Evolutionary conservation across 2,329 filamentous ascomycete genomes (phyloP), one percentile per base, ranked within the genome.

Genomic region (Pleurostoma richardsiae): DNA sequence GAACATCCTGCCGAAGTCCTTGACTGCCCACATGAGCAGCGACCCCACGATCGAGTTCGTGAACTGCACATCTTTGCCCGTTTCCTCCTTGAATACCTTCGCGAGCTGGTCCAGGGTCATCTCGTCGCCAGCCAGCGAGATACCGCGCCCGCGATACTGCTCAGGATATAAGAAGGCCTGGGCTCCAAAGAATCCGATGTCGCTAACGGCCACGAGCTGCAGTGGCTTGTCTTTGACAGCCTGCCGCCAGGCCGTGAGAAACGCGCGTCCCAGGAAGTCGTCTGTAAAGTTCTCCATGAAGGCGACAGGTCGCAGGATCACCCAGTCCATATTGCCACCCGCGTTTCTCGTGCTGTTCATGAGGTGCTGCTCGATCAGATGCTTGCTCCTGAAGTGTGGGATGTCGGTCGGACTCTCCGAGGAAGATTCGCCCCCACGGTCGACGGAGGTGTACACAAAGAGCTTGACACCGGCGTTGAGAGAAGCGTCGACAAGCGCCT

Each of bases 391-490:
- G 59, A 87, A 87, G 60, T 87, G 82, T 0, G 79, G 77, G 41
- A 86, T 70, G 0, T 69, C 57, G 1, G 82, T 85, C 0, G 72
- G 66, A 50, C 73, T 74, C 4, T 72, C 70, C 41, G 71, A 74
- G 5, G 69, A 70, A 3, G 62, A 62, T 27, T 66, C 63, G 41
- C 82, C 80, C 40, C 81, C 80, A 38, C 83, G 79, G 52, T 86
- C 83, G 29, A 85, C 79, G 44, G 74, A 79, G 30, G 72, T 77
- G 64, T 85, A 86, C 40, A 87, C 74, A 54, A 86, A 83, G 56
- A 81, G 74, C 49, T 72, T 67, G 38, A 86, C 77, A 10, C 71
- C 70, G 29, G 76, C 61, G 29, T 73, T 70, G 48, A 85, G 57
- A 3, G 77, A 69, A n/a, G 72, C 76, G 48, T 84, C 76, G 46